Base-by-base conservation (phyloP, 495 filamentous ascomycete species). In the Cercophora sp. region DNA sequence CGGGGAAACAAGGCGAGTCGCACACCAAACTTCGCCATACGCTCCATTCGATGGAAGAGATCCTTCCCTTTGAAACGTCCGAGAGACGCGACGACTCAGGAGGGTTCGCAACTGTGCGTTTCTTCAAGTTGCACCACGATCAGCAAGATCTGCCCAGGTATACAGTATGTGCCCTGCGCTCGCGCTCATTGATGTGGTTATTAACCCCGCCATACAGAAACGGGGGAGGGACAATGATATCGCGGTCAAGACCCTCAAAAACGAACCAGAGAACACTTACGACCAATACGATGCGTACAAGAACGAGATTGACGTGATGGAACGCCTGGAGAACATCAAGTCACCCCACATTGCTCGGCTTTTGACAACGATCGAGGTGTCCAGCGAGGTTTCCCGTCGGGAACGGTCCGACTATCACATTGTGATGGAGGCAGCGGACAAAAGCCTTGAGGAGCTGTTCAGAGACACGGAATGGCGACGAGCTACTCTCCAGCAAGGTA, bases 201-300 rank as follows among this genome's bases (percentile, higher is more conserved):
- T n/a, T n/a, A n/a, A n/a, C n/a, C n/a, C n/a, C n/a, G n/a, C n/a
- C n/a, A n/a, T 32, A 13, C 13, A 43, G 40, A 9, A 22, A 3
- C 40, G 15, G 8, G 40, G 22, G 26, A 23, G 16, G 22, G 20
- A 43, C 3, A 43, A 43, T 22, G 2, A 22, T 9, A 43, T 43
- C 15, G 40, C 40, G 16, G 40, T 43, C 22, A 43, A 43, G 40
- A 43, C 40, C 1, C 22, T 43, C 40, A 43, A 43, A 3, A 43
- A 43, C 22, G 6, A 43, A 3, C 10, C 4, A 4, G 26, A 43
- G 20, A 18, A 18, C 3, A 23, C 19, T 8, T 3, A 23, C 10
- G 18, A 43, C 10, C 40, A 43, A 25, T 9, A 25, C 2, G 19
- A 5, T 3, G 40, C 40, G 1, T 43, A 43, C 16, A 16, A n/a